A percentile compares a stretch with the other conserved stretches of the same genome.
phyloP scores from a whole-genome alignment of 257 asterid genomes.

The Euphrasia confusa region DNA sequence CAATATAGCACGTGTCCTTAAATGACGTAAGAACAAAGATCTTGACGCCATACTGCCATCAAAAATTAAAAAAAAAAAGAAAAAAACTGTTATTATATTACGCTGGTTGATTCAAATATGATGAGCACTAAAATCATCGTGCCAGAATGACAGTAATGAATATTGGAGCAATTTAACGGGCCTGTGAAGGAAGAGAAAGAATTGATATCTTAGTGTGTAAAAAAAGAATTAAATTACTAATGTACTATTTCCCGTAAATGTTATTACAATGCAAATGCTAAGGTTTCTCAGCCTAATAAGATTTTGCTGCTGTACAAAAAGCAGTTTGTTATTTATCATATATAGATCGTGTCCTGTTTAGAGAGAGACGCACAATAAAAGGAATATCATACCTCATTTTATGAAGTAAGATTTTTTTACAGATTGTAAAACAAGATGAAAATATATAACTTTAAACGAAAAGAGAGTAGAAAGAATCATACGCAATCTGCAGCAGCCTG shows the following conservation, averaged over 20 bases:
- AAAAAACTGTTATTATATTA: not conserved
- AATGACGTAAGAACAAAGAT: slow-evolving; percentile 80
- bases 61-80: not conserved
- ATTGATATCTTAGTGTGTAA: too few species aligned
- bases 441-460: not conserved
- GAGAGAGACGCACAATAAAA: not conserved
- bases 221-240: too few species aligned
- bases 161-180: not conserved
- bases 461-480: slow-evolving; percentile 23
- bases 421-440: not conserved
- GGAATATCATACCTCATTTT: not conserved
- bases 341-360: too few species aligned
- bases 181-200: not conserved
- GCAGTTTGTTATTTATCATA: too few species aligned
- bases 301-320: too few species aligned
- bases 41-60: slow-evolving; percentile 75
- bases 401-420: not conserved
- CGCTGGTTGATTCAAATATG: not conserved
- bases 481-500: slow-evolving; percentile 93
- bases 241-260: too few species aligned
- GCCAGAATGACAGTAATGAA: slow-evolving; percentile 10
- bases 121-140: not conserved
- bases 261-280: too few species aligned
- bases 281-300: too few species aligned
- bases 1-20: slow-evolving; percentile 89